phyloP scores from a whole-genome alignment of 441 rosid genomes.

The Pelargonium fulgidum region DNA sequence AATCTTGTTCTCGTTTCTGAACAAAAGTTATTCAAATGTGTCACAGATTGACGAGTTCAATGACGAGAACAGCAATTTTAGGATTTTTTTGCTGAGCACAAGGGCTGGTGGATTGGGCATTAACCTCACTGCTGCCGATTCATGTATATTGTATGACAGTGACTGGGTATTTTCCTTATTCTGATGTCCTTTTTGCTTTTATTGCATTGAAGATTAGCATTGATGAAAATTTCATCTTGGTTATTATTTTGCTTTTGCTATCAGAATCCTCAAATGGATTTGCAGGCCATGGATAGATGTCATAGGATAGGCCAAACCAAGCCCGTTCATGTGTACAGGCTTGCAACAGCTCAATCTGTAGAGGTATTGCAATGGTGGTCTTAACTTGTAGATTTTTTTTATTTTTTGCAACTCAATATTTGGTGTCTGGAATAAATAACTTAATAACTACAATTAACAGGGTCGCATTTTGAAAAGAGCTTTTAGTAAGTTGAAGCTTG shows the following conservation, averaged over 20 bases:
- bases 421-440: conserved; percentile 15
- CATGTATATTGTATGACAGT: conserved; percentile 92
- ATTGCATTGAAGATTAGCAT: conserved; percentile 2
- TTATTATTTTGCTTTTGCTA: conserved; percentile 21
- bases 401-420: not conserved
- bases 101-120: conserved; percentile 99
- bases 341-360: conserved; percentile 80
- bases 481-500: conserved; percentile 82
- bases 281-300: conserved; percentile 99
- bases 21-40: not conserved
- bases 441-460: conserved; percentile 35
- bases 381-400: not conserved
- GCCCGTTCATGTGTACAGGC: conserved; percentile 98
- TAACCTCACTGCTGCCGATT: conserved; percentile 94
- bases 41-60: conserved; percentile 75
- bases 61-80: conserved; percentile 54
- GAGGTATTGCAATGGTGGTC: conserved; percentile 46
- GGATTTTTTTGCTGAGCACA: conserved; percentile 86
- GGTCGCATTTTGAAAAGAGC: conserved; percentile 91
- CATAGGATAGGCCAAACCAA: conserved; percentile 97
- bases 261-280: conserved; percentile 98
- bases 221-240: conserved; percentile 5
- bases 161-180: conserved; percentile 65
- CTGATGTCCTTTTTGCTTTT: conserved; percentile 1
- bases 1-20: no score